Conservation (phyloP, 192 early-diverging fungal genomes). For the Backusella tarrabulga region DNA sequence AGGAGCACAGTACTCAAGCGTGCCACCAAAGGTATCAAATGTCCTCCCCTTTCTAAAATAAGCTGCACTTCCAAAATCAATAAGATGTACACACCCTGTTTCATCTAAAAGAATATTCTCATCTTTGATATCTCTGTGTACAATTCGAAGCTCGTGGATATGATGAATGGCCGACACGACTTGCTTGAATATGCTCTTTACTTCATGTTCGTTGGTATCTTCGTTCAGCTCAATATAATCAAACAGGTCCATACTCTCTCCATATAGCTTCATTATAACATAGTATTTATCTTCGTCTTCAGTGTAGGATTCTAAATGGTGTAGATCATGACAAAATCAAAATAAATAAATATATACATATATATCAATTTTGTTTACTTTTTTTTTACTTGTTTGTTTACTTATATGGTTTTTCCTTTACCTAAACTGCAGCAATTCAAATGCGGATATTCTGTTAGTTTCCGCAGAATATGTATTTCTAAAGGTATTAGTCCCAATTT, state of each 20-base stretch:
- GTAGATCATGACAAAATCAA: neutral
- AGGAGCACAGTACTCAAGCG: slow-evolving; percentile 75
- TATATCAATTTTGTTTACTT: slow-evolving; percentile 4
- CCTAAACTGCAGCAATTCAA: slow-evolving; percentile 12
- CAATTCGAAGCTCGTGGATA: slow-evolving; percentile 58
- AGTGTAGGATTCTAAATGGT: slow-evolving; percentile 52
- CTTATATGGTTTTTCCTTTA: slow-evolving; percentile 13
- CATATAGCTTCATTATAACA: slow-evolving; percentile 57
- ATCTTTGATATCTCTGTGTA: slow-evolving; percentile 82
- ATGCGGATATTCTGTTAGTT: slow-evolving; percentile 24
- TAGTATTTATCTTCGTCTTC: slow-evolving; percentile 72
- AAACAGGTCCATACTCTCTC: slow-evolving; percentile 45
- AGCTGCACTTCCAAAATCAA: slow-evolving; percentile 83
- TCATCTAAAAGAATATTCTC: slow-evolving; percentile 79
- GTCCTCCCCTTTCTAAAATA: slow-evolving; percentile 56
- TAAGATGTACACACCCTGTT: slow-evolving; percentile 62
- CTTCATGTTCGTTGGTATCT: slow-evolving; percentile 36
- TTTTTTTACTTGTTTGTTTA: slow-evolving; percentile 46
- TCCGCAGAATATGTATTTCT: slow-evolving; percentile 69
- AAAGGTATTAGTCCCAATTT: slow-evolving; percentile 58
- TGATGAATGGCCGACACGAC: slow-evolving; percentile 39
- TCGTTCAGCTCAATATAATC: slow-evolving; percentile 51
- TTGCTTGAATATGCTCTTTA: slow-evolving; percentile 42
- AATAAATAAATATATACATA: neutral
- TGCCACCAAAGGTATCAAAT: slow-evolving; percentile 79